Base-by-base conservation (phyloP, 2,329 filamentous ascomycete genomes). In the Monilinia polystroma region DNA sequence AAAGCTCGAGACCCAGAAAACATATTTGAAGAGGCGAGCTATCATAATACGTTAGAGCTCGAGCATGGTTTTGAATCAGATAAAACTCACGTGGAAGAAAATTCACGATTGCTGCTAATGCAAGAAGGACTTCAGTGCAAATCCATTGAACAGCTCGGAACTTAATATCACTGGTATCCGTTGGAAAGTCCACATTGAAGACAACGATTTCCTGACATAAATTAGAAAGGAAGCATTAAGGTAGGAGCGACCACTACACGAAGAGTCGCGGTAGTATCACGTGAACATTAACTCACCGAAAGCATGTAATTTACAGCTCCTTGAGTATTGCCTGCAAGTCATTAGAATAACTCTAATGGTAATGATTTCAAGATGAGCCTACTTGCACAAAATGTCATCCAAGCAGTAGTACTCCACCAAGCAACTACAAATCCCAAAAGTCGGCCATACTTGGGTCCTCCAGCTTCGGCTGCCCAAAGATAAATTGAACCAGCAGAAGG, bases 401-500 rank as follows among this genome's bases (percentile, higher is more conserved):
- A 69, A 35, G 68, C 68, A 57, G 65, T 65, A 32, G 65, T 59
- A 57, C 58, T 69, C 68, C 68, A 69, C 55, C 63, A 65, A 23
- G 68, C 68, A 29, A 69, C 68, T 2, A 69, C 18, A 14, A 69
- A 69, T 55, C 63, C 64, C 29, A 69, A 54, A 51, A 69, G 54
- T 38, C 68, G 63, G 3, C 68, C 68, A 57, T 68, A 59, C 47
- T 68, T 69, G 29, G 47, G 38, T 35, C 68, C 66, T 23, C 68
- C 63, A 26, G 68, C 65, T 60, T 63, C 57, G 29, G 65, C 60
- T 10, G 68, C 68, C 68, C 68, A 69, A 14, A 64, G 58, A 63
- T 69, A 69, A 26, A 69, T 69, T 16, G 68, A 69, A n/a, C 68
- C 68, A 47, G 68, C 68, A 35, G 68, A 60, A 10, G 68, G 67